Percentiles rank a stretch among this genome's conserved stretches.
These are phyloP conservation scores for Blastobotrys attinorum DNA, from an alignment of 805 yeast genomes.

Conservation along the genomic window DNA sequence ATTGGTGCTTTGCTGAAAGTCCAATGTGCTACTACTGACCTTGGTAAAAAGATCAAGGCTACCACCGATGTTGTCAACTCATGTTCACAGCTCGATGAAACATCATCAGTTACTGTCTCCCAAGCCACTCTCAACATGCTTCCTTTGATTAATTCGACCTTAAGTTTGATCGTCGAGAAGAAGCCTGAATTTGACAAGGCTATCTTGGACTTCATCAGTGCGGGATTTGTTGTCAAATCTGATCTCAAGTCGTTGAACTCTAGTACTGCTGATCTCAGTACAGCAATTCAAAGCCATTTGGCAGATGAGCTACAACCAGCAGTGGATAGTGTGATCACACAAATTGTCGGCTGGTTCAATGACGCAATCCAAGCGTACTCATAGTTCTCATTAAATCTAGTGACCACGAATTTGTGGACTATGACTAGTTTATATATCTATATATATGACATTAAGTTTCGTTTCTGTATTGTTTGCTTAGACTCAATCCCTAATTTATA, in stretches of 20 bases:
- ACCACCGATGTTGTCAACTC: background rate
- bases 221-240: conserved; percentile 7
- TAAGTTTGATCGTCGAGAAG: conserved; percentile 7
- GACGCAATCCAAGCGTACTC: conserved; percentile 1
- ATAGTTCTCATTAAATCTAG: too few relatives aligned
- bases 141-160: conserved; percentile 8
- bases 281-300: conserved; percentile 6
- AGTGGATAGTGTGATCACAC: conserved; percentile 1
- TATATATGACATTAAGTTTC: too few relatives aligned
- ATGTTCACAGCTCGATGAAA: background rate
- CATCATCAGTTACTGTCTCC: conserved; percentile 4
- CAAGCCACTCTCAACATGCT: conserved; percentile 3
- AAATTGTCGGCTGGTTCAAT: conserved; percentile 11
- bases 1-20: background rate
- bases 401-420: too few relatives aligned
- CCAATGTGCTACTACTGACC: background rate
- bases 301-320: conserved; percentile 1
- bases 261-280: conserved; percentile 4
- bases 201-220: conserved; percentile 7
- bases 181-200: conserved; percentile 10
- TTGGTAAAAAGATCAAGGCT: background rate
- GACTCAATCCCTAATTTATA: too few relatives aligned
- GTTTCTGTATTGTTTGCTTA: too few relatives aligned
- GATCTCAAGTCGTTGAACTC: conserved; percentile 6
- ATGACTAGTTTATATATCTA: too few relatives aligned